Percentiles rank a stretch among this genome's conserved stretches.
Evolutionary conservation across 805 yeast species (phyloP).

Genomic region (Ogataea naganishii): DNA sequence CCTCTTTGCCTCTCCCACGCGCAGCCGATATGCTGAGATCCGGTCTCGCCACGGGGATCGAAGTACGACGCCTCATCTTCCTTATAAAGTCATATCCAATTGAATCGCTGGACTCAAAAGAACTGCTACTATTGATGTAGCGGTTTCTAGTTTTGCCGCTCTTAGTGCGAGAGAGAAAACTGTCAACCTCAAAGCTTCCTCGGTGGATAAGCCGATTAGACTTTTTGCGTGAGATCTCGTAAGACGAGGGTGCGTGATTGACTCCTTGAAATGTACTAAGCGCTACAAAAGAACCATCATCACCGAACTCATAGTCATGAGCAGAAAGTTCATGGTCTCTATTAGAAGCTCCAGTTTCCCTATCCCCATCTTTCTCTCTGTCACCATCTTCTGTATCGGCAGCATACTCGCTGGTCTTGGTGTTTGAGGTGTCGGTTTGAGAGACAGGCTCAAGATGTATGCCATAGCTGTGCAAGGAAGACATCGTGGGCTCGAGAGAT

Average conservation of each 20-base stretch:
- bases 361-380: no score
- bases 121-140: no score
- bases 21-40: conserved; percentile 2
- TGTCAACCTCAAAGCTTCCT: conserved; percentile 4
- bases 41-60: conserved; percentile 1
- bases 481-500: conserved; percentile 1
- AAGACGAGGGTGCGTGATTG: not conserved
- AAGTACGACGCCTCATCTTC: conserved; percentile 1
- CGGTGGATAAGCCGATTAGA: conserved; percentile 3
- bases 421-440: not conserved
- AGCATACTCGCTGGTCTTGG: not conserved
- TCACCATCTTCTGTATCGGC: no score
- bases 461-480: conserved; percentile 2
- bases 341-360: no score
- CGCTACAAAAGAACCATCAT: no score
- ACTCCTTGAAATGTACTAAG: no score
- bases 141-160: not conserved
- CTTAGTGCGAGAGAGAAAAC: not conserved
- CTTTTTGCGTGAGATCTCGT: not conserved
- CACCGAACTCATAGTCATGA: no score
- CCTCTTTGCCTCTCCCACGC: no score
- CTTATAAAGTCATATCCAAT: not conserved
- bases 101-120: no score
- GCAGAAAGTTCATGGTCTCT: no score
- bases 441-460: conserved; percentile 1